These are phyloP conservation scores for Herpotrichia juniperi DNA, from an alignment of 2,329 filamentous ascomycete genomes.

Conservation along the genomic window DNA sequence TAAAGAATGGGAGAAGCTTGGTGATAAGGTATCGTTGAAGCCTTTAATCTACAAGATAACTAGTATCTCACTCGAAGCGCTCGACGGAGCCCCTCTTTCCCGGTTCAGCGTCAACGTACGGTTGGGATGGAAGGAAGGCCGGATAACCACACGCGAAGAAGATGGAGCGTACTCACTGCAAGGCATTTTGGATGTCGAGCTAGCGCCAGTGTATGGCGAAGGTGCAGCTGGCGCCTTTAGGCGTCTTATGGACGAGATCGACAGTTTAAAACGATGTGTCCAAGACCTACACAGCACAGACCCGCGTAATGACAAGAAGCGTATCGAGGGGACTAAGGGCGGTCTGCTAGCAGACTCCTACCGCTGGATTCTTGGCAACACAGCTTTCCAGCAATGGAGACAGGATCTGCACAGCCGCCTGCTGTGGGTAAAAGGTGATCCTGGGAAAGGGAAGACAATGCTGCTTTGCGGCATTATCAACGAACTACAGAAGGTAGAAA, in stretches of 20 bases:
- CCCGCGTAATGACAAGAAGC: constrained; percentile 12
- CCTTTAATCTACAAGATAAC: background rate
- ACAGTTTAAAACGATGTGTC: constrained; percentile 3
- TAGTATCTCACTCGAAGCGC: background rate
- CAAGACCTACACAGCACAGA: constrained; percentile 7
- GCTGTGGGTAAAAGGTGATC: no score
- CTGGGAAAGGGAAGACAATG: no score
- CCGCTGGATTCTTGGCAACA: no score
- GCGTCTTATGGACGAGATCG: constrained; percentile 14
- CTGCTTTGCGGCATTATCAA: constrained; percentile 1
- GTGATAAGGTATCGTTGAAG: background rate
- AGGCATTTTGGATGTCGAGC: constrained; percentile 11
- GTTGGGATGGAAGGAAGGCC: constrained; percentile 7
- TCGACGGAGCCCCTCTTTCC: constrained; percentile 1
- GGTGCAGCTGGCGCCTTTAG: constrained; percentile 9
- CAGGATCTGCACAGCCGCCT: no score
- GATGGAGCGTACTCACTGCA: background rate
- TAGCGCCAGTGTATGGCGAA: no score
- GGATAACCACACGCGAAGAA: constrained; percentile 11
- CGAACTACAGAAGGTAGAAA: background rate
- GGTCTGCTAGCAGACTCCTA: no score
- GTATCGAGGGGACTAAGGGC: no score
- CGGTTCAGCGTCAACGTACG: constrained; percentile 12
- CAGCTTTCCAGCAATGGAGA: no score
- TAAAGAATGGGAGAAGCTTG: background rate